These are phyloP conservation scores for Tylopilus subfusipes DNA, from an alignment of 768 basidiomycete species.

Conservation along the genomic window DNA sequence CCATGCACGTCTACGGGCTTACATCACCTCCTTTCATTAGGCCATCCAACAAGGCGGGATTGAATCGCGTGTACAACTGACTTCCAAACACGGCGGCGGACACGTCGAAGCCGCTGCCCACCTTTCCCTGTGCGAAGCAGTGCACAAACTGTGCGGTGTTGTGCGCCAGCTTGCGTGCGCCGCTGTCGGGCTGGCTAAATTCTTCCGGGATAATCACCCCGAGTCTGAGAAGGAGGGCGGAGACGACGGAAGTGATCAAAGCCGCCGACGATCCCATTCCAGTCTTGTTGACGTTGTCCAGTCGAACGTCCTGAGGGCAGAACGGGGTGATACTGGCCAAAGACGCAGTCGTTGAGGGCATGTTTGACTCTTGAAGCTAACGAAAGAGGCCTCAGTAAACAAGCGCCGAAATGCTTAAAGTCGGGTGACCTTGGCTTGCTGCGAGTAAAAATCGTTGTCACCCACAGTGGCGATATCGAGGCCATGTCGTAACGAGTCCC, in stretches of 20 bases:
- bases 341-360: constrained; percentile 62
- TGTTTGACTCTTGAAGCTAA: constrained; percentile 60
- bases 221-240: constrained; percentile 78
- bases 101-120: constrained; percentile 97
- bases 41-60: constrained; percentile 43
- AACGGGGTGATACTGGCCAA: constrained; percentile 76
- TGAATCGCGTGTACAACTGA: constrained; percentile 88
- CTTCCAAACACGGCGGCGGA: constrained; percentile 92
- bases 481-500: constrained; percentile 43
- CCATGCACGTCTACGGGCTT: constrained; percentile 2
- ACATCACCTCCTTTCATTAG: constrained; percentile 26
- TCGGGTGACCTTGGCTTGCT: constrained; percentile 66
- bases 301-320: constrained; percentile 57
- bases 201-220: constrained; percentile 52
- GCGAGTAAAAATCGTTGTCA: constrained; percentile 98
- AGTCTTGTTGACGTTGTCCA: constrained; percentile 93
- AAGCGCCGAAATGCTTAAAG: background rate
- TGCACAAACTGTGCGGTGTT: constrained; percentile 94
- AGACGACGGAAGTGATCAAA: constrained; percentile 91
- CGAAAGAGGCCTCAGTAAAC: constrained; percentile 1
- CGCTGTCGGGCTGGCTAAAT: constrained; percentile 41
- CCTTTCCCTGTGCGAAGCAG: constrained; percentile 95
- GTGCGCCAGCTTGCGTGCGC: constrained; percentile 68
- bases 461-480: constrained; percentile 82
- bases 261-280: constrained; percentile 97